phyloP scores from a whole-genome alignment of 306 rosid species.

The Vigna reflexopilosa region DNA sequence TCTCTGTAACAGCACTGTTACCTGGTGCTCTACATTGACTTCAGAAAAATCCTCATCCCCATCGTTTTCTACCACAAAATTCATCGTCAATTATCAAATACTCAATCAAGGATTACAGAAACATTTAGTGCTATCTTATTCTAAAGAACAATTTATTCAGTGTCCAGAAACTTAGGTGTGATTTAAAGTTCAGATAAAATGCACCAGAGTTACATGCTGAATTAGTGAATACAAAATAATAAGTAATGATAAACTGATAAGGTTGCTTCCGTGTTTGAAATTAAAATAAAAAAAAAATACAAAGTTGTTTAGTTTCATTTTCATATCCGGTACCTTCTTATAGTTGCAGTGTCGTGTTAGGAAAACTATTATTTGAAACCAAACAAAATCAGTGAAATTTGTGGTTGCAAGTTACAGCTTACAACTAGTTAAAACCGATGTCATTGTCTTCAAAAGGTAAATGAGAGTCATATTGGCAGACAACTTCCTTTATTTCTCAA shows the following conservation, averaged over 20 bases:
- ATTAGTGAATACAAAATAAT: conserved; percentile 19
- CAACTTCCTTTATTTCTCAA: conserved; percentile 10
- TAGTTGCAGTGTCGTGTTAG: conserved; percentile 7
- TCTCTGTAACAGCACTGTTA: conserved; percentile 40
- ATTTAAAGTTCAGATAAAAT: conserved; percentile 2
- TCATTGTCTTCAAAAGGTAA: conserved; percentile 8
- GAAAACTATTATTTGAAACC: conserved; percentile 29
- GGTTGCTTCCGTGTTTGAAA: conserved; percentile 6
- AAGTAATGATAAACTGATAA: neutral
- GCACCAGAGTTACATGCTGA: conserved; percentile 19
- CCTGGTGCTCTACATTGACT: conserved; percentile 91
- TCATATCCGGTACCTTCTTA: neutral
- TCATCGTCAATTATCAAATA: conserved; percentile 26
- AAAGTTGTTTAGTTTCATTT: neutral
- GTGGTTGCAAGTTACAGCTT: conserved; percentile 5
- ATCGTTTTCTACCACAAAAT: conserved; percentile 65
- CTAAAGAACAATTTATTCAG: conserved; percentile 20
- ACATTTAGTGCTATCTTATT: neutral
- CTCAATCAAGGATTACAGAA: conserved; percentile 36
- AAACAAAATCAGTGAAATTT: conserved; percentile 24
- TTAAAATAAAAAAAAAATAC: neutral
- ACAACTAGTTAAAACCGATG: conserved; percentile 13
- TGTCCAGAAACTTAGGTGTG: conserved; percentile 26
- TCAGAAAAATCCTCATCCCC: conserved; percentile 86
- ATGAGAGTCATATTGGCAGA: neutral